A percentile compares a stretch with the other conserved stretches of the same genome.
phyloP scores from a whole-genome alignment of 1,139 yeast species.

The Blastobotrys persicus region DNA sequence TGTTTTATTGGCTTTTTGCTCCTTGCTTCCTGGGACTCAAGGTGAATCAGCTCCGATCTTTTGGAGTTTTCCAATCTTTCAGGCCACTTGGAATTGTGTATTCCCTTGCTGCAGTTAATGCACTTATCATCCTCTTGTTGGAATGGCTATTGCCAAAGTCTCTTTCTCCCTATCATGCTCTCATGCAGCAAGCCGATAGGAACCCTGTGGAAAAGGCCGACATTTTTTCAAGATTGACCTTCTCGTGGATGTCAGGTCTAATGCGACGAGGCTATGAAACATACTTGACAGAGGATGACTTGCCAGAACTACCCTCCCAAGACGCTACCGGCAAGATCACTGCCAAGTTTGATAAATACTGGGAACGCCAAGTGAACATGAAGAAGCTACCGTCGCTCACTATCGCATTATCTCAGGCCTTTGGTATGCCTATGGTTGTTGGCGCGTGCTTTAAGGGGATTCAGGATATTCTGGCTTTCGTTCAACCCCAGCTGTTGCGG shows the following conservation, averaged over 20 bases:
- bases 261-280: constrained; percentile 82
- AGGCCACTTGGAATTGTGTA: constrained; percentile 38
- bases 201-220: constrained; percentile 82
- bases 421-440: constrained; percentile 63
- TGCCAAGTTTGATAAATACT: constrained; percentile 51
- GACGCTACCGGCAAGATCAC: constrained; percentile 50
- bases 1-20: constrained; percentile 74
- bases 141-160: constrained; percentile 56
- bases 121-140: constrained; percentile 50
- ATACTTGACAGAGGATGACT: constrained; percentile 69
- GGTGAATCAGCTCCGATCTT: constrained; percentile 48
- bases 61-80: constrained; percentile 42
- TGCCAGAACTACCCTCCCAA: constrained; percentile 73
- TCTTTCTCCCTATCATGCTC: constrained; percentile 43
- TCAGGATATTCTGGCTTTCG: constrained; percentile 80
- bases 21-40: constrained; percentile 44
- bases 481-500: constrained; percentile 84
- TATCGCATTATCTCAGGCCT: constrained; percentile 60
- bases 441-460: constrained; percentile 76
- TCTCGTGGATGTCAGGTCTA: constrained; percentile 88
- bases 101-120: constrained; percentile 49
- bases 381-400: constrained; percentile 61
- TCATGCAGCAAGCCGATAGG: constrained; percentile 38
- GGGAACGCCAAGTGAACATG: constrained; percentile 51
- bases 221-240: constrained; percentile 73